Evolutionary conservation across 257 asterid genomes (phyloP), one percentile per base, ranked within the genome.

Genomic region (Plantago ovata): DNA sequence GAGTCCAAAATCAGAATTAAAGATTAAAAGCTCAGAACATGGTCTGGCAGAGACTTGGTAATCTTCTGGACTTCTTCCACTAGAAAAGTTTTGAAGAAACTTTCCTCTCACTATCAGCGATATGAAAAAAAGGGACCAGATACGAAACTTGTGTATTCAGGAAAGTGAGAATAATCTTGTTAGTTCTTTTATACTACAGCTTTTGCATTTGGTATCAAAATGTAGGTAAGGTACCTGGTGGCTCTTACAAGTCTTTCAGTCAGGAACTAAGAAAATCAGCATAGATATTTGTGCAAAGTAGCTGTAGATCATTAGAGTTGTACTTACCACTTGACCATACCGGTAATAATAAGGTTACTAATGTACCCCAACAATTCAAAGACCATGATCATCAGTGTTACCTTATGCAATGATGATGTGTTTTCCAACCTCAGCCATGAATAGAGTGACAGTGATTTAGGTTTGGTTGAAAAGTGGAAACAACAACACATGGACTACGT

Each of bases 151-250:
- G 41, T 56, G 56, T 44, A 6, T 21, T 18, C 14, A 51, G 54
- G 64, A 72, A 58, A 60, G 56, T 53, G 45, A 38, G 24, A 43
- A 21, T 43, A 2, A 38, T 32, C 58, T 60, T 63, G 41, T n/a
- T 12, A 11, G 7, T 45, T 61, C n/a, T 32, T 43, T n/a, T 7
- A 60, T 3, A 20, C 61, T 33, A 20, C 56, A 44, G 7, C 28
- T 50, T 50, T 50, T 16, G n/a, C 50, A 33, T 42, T 58, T 52
- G 50, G 56, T 33, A 45, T 60, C 38, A 33, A 56, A 66, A 13
- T 23, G 56, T 50, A 22, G 38, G 3, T 18, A n/a, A n/a, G 0
- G 36, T 28, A 28, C 36, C 36, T 28, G 6, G 4, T 3, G 3
- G 6, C 33, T 28, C 36, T 28, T 28, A 6, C 36, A 28, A 28